Evolutionary conservation across 139 green algal species (phyloP).

Genomic region (Chlamydomonas schloesseri): DNA sequence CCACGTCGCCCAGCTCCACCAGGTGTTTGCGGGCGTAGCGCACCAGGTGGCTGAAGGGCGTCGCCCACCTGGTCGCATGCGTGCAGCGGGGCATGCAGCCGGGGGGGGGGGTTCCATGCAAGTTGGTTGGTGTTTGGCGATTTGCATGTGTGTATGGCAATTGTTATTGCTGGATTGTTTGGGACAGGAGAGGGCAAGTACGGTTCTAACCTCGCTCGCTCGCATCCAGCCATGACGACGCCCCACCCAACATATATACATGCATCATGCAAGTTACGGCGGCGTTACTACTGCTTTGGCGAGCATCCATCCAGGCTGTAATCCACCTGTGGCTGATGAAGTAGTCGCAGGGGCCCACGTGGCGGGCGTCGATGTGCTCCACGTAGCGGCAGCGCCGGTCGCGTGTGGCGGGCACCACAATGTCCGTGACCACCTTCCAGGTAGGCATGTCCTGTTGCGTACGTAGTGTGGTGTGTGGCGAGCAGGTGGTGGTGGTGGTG

Average conservation of each 20-base stretch:
- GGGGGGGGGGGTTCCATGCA: no score
- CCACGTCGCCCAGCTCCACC: constrained; percentile 17
- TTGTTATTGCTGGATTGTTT: no score
- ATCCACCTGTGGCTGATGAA: constrained; percentile 32
- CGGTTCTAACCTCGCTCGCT: no score
- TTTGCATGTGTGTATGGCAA: no score
- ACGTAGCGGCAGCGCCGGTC: constrained; percentile 17
- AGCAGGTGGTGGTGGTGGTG: no score
- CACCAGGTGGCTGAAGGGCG: constrained; percentile 33
- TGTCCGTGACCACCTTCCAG: constrained; percentile 35
- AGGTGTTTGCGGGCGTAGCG: constrained; percentile 24
- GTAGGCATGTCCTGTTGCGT: constrained; percentile 28
- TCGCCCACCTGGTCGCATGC: constrained; percentile 35
- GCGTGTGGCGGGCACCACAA: constrained; percentile 24
- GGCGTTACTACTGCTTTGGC: no score
- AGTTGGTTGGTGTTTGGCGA: no score
- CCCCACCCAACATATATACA: no score
- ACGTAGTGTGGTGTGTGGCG: neutral
- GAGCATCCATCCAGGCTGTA: neutral
- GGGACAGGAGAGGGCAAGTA: no score
- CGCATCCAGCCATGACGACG: no score
- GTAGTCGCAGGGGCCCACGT: constrained; percentile 20
- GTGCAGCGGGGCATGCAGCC: neutral
- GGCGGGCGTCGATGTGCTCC: neutral
- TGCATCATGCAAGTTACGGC: no score